A percentile compares a stretch with the other conserved stretches of the same genome.
phyloP scores from a whole-genome alignment of 2,329 filamentous ascomycete genomes.

The Aspergillus fumigatus region DNA sequence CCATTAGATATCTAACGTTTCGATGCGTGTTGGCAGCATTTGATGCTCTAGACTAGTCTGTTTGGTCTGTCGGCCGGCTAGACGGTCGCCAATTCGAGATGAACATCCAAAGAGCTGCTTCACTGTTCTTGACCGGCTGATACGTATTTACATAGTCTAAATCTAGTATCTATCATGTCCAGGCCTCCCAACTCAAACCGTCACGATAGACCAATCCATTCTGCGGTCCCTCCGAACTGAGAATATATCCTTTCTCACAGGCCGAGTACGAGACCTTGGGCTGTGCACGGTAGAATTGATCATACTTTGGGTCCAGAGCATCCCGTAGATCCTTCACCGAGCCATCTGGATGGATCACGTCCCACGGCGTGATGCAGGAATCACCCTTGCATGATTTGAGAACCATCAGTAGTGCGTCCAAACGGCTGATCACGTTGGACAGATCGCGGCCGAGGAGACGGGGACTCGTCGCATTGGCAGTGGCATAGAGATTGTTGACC shows the following conservation, averaged over 20 bases:
- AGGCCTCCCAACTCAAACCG: slow-evolving; percentile 18
- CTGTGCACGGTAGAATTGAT: slow-evolving; percentile 31
- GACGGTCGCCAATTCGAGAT: too few relatives aligned
- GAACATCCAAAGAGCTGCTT: too few relatives aligned
- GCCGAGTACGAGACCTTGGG: slow-evolving; percentile 30
- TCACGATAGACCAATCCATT: slow-evolving; percentile 13
- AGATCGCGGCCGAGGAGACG: slow-evolving; percentile 19
- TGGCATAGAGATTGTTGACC: slow-evolving; percentile 29
- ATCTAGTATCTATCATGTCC: slow-evolving; percentile 7
- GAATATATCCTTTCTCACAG: slow-evolving; percentile 34
- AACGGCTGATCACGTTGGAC: slow-evolving; percentile 19
- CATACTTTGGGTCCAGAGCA: slow-evolving; percentile 26
- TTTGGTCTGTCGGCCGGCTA: too few relatives aligned
- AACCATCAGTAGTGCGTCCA: slow-evolving; percentile 36
- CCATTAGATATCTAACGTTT: too few relatives aligned
- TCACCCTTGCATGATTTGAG: slow-evolving; percentile 37
- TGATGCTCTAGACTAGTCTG: too few relatives aligned
- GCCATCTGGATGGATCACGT: slow-evolving; percentile 29
- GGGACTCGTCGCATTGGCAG: not conserved
- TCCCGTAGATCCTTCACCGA: slow-evolving; percentile 28
- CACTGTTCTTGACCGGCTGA: too few relatives aligned
- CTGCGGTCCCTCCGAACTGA: slow-evolving; percentile 34
- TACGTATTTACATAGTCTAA: not conserved
- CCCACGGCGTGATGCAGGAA: slow-evolving; percentile 36
- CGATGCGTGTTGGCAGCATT: too few relatives aligned